Percentiles rank a stretch among this genome's conserved stretches.
These are phyloP conservation scores for Blastocystis hominis DNA, from an alignment of 352 stramenopile species.

Conservation along the genomic window DNA sequence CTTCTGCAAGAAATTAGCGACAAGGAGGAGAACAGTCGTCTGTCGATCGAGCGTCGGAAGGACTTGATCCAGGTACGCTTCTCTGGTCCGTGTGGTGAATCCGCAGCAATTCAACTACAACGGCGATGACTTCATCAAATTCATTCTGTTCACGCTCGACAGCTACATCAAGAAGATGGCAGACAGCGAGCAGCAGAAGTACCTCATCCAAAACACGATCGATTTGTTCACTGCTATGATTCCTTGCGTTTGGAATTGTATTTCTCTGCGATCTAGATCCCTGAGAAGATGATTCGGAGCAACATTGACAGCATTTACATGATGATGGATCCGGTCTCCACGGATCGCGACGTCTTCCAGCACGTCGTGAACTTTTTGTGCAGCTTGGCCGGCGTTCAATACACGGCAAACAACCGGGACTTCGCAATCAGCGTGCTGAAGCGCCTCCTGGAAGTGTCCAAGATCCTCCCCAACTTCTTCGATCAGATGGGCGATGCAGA, in stretches of 20 bases:
- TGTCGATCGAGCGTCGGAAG: background rate
- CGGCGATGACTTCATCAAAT: constrained; percentile 5
- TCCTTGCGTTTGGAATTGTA: background rate
- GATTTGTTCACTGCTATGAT: background rate
- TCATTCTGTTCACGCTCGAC: constrained; percentile 14
- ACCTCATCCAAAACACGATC: background rate
- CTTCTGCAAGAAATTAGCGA: constrained; percentile 23
- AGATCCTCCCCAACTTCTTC: background rate
- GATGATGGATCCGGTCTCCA: background rate
- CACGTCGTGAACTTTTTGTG: background rate
- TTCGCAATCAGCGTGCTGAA: constrained; percentile 2
- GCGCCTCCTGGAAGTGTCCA: background rate
- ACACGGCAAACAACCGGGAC: background rate
- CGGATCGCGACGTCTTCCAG: background rate
- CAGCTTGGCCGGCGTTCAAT: background rate
- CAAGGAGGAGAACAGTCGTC: background rate
- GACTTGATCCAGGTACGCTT: background rate
- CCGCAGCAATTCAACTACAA: constrained; percentile 9
- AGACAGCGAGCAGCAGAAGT: background rate
- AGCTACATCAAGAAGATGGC: background rate
- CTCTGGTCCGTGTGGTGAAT: background rate
- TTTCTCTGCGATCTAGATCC: background rate
- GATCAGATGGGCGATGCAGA: background rate
- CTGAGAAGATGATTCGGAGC: background rate
- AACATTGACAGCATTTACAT: background rate